Conservation (phyloP, 805 yeast species). For the Lipomyces kockii region DNA sequence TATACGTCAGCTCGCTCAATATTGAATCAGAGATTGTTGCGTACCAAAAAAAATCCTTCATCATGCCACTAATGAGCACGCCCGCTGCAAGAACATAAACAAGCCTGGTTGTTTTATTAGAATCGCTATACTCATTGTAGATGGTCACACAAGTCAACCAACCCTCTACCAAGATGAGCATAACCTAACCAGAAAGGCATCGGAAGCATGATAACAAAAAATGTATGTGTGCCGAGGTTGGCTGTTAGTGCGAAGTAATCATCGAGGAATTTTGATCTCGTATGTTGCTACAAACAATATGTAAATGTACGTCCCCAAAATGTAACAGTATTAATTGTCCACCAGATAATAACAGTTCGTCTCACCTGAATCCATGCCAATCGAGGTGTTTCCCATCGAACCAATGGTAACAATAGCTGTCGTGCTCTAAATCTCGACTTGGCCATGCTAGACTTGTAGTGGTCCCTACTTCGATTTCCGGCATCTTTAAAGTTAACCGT, state of each 20-base stretch:
- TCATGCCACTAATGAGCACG: constrained; percentile 63
- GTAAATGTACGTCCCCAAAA: constrained; percentile 9
- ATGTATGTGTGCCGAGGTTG: constrained; percentile 88
- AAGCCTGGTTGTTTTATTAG: constrained; percentile 32
- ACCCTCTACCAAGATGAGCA: constrained; percentile 60
- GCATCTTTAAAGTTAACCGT: constrained; percentile 56
- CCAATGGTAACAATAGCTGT: constrained; percentile 55
- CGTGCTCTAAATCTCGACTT: constrained; percentile 62
- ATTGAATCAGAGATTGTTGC: background rate
- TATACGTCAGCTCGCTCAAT: background rate
- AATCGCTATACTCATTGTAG: background rate
- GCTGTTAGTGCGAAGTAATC: constrained; percentile 85
- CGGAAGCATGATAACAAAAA: constrained; percentile 88
- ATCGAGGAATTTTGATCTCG: constrained; percentile 62
- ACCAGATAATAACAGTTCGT: background rate
- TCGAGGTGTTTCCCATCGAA: constrained; percentile 67
- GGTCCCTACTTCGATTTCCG: constrained; percentile 70
- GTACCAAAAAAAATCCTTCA: constrained; percentile 79
- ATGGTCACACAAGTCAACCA: constrained; percentile 9
- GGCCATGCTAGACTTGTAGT: constrained; percentile 64
- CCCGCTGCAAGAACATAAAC: constrained; percentile 68
- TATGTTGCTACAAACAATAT: background rate
- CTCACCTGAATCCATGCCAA: constrained; percentile 61
- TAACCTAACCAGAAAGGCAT: constrained; percentile 81
- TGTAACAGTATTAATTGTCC: background rate